Conservation (phyloP, 129 eudicot genomes). For the Mikania micrantha region DNA sequence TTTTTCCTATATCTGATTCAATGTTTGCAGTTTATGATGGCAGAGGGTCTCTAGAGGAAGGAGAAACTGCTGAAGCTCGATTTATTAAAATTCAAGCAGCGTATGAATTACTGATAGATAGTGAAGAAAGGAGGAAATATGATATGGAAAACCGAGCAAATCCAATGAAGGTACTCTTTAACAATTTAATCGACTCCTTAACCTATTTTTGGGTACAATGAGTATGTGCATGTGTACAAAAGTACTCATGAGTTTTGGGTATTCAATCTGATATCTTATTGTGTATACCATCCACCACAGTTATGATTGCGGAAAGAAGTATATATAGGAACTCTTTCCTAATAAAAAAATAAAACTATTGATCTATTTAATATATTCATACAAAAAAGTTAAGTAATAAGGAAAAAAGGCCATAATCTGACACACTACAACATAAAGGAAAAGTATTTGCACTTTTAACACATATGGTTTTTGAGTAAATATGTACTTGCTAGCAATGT, state of each 20-base stretch:
- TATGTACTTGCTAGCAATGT: too few relatives aligned
- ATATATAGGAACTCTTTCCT: neutral
- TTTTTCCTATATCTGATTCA: constrained; percentile 3
- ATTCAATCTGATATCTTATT: neutral
- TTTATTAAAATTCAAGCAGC: constrained; percentile 98
- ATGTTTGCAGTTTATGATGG: constrained; percentile 83
- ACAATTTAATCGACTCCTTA: neutral
- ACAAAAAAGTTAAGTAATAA: neutral
- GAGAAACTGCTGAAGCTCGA: constrained; percentile 97
- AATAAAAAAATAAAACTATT: neutral
- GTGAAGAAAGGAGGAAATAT: constrained; percentile 66
- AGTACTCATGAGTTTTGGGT: neutral
- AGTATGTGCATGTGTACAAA: neutral
- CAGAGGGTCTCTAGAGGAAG: constrained; percentile 87
- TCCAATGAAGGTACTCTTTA: constrained; percentile 76
- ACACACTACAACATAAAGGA: neutral
- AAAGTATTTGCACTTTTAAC: too few relatives aligned
- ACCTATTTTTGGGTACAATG: neutral
- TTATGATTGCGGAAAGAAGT: neutral
- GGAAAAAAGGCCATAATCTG: neutral
- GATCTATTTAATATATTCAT: neutral
- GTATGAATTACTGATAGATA: constrained; percentile 80
- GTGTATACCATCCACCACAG: neutral
- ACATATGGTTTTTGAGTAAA: neutral
- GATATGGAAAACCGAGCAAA: constrained; percentile 78